phyloP scores from a whole-genome alignment of 1,139 yeast genomes.

The Hyphopichia wangnamkhiaoensis region DNA sequence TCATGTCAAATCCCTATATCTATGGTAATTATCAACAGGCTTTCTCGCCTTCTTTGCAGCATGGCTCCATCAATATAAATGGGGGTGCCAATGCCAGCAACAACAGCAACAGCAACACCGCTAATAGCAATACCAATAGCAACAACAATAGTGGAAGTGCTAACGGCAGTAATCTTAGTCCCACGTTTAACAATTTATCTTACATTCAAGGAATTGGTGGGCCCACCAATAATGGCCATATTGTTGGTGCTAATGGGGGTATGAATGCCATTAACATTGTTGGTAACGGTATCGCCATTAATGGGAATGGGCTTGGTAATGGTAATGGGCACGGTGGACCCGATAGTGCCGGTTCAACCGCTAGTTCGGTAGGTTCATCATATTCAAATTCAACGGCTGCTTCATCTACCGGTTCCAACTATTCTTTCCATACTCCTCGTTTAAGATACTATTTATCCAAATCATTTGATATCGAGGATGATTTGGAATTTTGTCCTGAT shows the following conservation, averaged over 20 bases:
- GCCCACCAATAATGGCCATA: not conserved
- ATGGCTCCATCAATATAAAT: constrained; percentile 8
- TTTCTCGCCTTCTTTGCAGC: constrained; percentile 20
- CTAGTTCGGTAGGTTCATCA: constrained; percentile 12
- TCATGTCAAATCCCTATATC: constrained; percentile 38
- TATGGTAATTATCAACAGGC: constrained; percentile 38
- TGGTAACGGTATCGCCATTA: too few relatives aligned
- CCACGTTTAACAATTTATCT: constrained; percentile 29
- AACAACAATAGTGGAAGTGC: constrained; percentile 9
- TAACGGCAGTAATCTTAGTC: constrained; percentile 20
- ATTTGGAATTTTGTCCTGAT: constrained; percentile 67
- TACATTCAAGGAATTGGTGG: not conserved
- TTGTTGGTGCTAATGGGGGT: not conserved
- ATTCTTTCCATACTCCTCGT: constrained; percentile 44
- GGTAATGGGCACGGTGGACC: not conserved
- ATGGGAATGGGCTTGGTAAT: not conserved
- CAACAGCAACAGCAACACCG: too few relatives aligned
- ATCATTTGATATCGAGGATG: constrained; percentile 66
- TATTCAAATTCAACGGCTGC: constrained; percentile 10
- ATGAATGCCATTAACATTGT: too few relatives aligned
- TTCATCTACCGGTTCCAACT: constrained; percentile 21
- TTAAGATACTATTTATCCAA: constrained; percentile 53
- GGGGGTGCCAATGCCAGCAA: constrained; percentile 8
- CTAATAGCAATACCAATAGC: constrained; percentile 7
- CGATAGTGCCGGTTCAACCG: constrained; percentile 3